phyloP scores from a whole-genome alignment of 2,329 filamentous ascomycete species.

The Bipolaris cookei region DNA sequence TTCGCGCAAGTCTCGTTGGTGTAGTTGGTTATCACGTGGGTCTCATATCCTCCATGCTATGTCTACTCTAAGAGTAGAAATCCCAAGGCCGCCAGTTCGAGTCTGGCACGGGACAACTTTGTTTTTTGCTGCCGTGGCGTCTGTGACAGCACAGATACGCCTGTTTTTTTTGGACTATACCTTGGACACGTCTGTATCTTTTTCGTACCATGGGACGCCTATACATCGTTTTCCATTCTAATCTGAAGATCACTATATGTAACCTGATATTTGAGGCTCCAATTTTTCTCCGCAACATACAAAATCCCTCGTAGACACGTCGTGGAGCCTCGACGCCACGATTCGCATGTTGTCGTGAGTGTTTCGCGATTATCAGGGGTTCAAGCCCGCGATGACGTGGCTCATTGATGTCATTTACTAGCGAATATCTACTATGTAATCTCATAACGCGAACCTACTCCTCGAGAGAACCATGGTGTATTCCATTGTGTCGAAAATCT shows the following conservation, averaged over 20 bases:
- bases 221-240: too few species aligned
- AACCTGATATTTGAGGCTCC: neutral
- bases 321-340: neutral
- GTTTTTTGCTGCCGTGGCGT: neutral
- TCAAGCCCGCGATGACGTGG: slow-evolving; percentile 12
- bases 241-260: too few species aligned
- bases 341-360: slow-evolving; percentile 13
- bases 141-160: neutral
- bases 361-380: slow-evolving; percentile 14
- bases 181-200: neutral
- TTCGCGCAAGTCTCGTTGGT: slow-evolving; percentile 31
- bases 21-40: slow-evolving; percentile 43
- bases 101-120: slow-evolving; percentile 32
- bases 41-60: slow-evolving; percentile 36
- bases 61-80: slow-evolving; percentile 32
- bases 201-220: neutral
- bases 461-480: neutral
- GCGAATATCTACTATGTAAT: neutral
- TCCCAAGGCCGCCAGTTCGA: slow-evolving; percentile 42
- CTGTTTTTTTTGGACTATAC: neutral
- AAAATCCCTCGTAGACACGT: slow-evolving; percentile 9
- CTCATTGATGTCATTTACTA: slow-evolving; percentile 15
- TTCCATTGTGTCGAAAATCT: neutral
- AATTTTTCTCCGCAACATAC: neutral
- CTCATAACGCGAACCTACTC: neutral